Base-by-base conservation (phyloP, 2,329 filamentous ascomycete genomes). In the Teratosphaeria destructans region DNA sequence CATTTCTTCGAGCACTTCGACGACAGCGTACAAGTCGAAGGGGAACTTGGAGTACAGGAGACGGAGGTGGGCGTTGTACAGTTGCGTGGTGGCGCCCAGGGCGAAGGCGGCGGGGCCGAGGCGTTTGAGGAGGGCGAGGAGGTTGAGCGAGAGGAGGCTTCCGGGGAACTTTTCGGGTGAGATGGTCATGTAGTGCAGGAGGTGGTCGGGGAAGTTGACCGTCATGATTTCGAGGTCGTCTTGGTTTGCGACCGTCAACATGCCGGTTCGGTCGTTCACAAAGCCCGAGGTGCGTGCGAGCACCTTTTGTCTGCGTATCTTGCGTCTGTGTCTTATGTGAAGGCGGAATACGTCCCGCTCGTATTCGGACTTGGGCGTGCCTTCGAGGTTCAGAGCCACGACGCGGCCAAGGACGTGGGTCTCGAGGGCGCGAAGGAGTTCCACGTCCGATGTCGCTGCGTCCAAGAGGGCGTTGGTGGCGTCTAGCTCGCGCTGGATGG, bases 91-190 rank as follows among this genome's bases (percentile, higher is more conserved):
- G 5, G 83, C 85, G 55, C 87, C 88, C 0, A 93, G 79, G 6
- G 89, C 84, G 67, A 87, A 89, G 0, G 86, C 87, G 1, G 83
- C 81, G 1, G 87, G 79, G 1, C 88, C 88, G 0, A 89, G 77
- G 53, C 80, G 77, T 68, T 88, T 88, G 66, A 91, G 76, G 7
- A 82, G 81, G 0, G 88, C 86, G 0, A 92, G 76, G 29, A 91
- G 73, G 53, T 79, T 78, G 53, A 88, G 78, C 0, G 79, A 77
- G 0, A 88, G 76, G 0, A 80, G 77, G 0, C 87, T 90, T 0
- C 82, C 75, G 11, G 76, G 79, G 10, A 89, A 91, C 1, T 77
- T 75, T 2, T 74, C 75, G 64, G 85, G 81, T 3, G 63, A 59
- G 14, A 64, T 29, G 12, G 52, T 39, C 60, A 66, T 64, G 56